phyloP scores from a whole-genome alignment of 768 basidiomycete genomes.

The Mrakia blollopis region DNA sequence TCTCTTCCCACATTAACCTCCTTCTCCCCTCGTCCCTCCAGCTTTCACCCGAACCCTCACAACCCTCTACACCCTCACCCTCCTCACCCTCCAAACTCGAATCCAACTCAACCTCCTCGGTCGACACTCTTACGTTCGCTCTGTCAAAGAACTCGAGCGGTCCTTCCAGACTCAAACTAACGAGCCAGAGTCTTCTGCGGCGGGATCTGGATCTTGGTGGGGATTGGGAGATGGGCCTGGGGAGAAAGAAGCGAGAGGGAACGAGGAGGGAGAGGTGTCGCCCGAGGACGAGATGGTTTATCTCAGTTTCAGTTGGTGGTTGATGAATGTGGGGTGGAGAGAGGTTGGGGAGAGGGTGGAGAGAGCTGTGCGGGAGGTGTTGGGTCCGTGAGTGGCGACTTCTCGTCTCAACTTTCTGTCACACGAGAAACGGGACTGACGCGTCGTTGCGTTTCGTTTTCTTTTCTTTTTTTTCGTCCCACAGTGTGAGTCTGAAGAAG shows the following conservation, averaged over 20 bases:
- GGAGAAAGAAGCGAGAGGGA: not conserved
- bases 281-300: slow-evolving; percentile 70
- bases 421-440: slow-evolving; percentile 46
- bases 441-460: slow-evolving; percentile 44
- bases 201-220: slow-evolving; percentile 42
- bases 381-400: slow-evolving; percentile 61
- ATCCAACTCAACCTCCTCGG: slow-evolving; percentile 82
- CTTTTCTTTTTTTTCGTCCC: not conserved
- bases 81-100: slow-evolving; percentile 78
- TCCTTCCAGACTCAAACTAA: not conserved
- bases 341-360: slow-evolving; percentile 69
- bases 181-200: not conserved
- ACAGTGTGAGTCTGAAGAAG: slow-evolving; percentile 35
- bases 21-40: slow-evolving; percentile 41
- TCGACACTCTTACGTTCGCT: slow-evolving; percentile 69
- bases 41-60: slow-evolving; percentile 85
- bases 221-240: slow-evolving; percentile 44
- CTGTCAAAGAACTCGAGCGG: slow-evolving; percentile 47
- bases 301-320: slow-evolving; percentile 87
- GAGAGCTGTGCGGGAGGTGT: slow-evolving; percentile 71
- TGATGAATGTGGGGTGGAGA: slow-evolving; percentile 86
- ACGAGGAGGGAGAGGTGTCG: slow-evolving; percentile 36
- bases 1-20: slow-evolving; percentile 6
- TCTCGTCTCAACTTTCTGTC: slow-evolving; percentile 5
- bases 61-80: slow-evolving; percentile 74